Evolutionary conservation across 345 rosid genomes (phyloP).

Genomic region (Citrus mangshanensis): DNA sequence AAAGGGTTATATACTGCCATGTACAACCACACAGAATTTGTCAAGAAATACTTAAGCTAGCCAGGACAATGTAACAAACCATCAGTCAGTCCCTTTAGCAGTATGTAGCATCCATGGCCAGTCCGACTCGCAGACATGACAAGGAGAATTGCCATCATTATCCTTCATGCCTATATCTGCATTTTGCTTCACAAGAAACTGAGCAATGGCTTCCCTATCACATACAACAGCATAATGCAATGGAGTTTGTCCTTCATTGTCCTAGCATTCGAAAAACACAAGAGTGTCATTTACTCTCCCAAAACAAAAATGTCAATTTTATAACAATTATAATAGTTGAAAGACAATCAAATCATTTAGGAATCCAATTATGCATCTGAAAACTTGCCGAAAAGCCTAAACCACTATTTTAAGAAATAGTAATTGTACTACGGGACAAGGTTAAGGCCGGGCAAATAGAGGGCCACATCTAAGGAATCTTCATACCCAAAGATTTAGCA

Average conservation of each 20-base stretch:
- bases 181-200: constrained; percentile 73
- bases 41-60: constrained; percentile 6
- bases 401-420: neutral
- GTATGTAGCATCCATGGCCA: constrained; percentile 70
- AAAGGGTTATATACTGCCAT: constrained; percentile 20
- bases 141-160: constrained; percentile 60
- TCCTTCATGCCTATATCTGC: constrained; percentile 64
- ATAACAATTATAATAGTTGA: neutral
- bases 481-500: neutral
- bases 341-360: neutral
- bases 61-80: neutral
- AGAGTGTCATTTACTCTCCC: neutral
- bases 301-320: constrained; percentile 4
- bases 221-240: constrained; percentile 92
- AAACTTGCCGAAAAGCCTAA: neutral
- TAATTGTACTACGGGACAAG: neutral
- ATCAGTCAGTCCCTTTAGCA: constrained; percentile 17
- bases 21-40: constrained; percentile 35
- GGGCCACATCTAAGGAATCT: neutral
- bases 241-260: constrained; percentile 90
- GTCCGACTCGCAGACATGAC: constrained; percentile 54
- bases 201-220: constrained; percentile 73
- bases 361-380: neutral
- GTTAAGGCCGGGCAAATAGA: neutral
- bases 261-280: constrained; percentile 42